Base-by-base conservation (phyloP, 768 basidiomycete species). In the Mycena belliarum region DNA sequence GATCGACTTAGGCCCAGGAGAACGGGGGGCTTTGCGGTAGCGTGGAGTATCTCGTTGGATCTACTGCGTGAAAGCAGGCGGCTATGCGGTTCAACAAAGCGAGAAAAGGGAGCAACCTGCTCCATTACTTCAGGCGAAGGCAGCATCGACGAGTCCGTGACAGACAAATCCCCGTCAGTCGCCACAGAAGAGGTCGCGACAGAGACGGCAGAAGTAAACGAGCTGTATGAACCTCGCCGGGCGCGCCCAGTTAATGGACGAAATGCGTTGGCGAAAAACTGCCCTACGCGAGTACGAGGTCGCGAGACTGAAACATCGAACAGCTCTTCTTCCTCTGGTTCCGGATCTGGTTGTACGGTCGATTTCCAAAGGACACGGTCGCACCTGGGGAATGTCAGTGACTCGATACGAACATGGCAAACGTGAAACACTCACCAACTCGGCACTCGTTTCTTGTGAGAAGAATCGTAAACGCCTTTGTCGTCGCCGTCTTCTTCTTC, bases 311-410 rank as follows among this genome's bases (percentile, higher is more conserved):
- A 67, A 63, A 35, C 68, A 65, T 47, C 61, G 57, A 46, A 37
- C 35, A 28, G 56, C 68, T 73, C 72, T 11, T 78, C 75, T 16
- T 73, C 74, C 33, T 76, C 79, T 10, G 73, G 69, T 24, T 78
- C 74, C 1, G 73, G 71, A 14, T 78, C 78, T 16, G 79, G 80
- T 28, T 74, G 66, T 24, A 89, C 77, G 0, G 87, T 91, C 6
- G 88, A 80, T 70, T 91, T 93, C 85, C 86, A 93, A 6, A 93
- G 72, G 43, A 93, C 89, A 20, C 91, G 84, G 68, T 93, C 91
- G 66, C 91, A 93, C 89, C 89, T 90, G 42, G 25, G 16, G 43
- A 24, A 12, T 15, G 8, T 33, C 24, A 12, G 16, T 18, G 26
- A 52, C 45, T 32, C 38, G 8, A n/a, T n/a, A n/a, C n/a, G n/a